Percentiles rank a stretch among this genome's conserved stretches.
These are phyloP conservation scores for Ceratobasidium sp. DNA, from an alignment of 1,284 basidiomycete genomes.

Conservation along the genomic window DNA sequence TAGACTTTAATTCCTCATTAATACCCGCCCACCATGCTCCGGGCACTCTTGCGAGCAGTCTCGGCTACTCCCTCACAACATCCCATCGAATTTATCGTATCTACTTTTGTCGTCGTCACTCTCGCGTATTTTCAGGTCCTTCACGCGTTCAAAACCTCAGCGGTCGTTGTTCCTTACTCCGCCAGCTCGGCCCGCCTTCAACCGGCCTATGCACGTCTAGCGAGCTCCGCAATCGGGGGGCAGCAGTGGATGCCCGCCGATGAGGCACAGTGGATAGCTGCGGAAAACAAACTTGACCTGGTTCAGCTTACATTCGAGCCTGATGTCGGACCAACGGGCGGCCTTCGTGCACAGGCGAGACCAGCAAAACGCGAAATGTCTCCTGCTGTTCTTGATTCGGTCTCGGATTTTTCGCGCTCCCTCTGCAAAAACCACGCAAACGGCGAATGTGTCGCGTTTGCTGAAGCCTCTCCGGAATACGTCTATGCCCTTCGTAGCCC, in stretches of 20 bases:
- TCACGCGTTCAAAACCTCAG: constrained; percentile 79
- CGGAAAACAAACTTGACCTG: constrained; percentile 49
- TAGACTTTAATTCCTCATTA: constrained; percentile 7
- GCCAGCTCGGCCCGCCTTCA: constrained; percentile 36
- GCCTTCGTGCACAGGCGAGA: constrained; percentile 38
- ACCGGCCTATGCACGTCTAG: constrained; percentile 53
- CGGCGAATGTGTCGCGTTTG: constrained; percentile 55
- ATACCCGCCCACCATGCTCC: constrained; percentile 34
- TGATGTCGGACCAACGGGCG: constrained; percentile 55
- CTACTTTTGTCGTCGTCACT: constrained; percentile 87
- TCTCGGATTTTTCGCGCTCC: constrained; percentile 50
- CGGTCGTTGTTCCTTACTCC: constrained; percentile 58
- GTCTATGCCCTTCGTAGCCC: constrained; percentile 35
- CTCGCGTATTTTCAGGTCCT: constrained; percentile 94
- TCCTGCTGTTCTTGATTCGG: constrained; percentile 47
- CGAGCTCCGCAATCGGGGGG: constrained; percentile 53
- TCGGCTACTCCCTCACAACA: constrained; percentile 55
- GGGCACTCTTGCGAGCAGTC: constrained; percentile 46
- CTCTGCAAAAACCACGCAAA: constrained; percentile 55
- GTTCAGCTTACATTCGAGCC: constrained; percentile 70
- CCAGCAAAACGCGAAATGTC: constrained; percentile 41
- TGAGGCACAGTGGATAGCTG: constrained; percentile 68
- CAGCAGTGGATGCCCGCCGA: constrained; percentile 52
- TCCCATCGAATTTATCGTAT: constrained; percentile 87
- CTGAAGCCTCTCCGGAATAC: constrained; percentile 19